phyloP scores from a whole-genome alignment of 148 eudicot genomes.

The Beta vulgaris region DNA sequence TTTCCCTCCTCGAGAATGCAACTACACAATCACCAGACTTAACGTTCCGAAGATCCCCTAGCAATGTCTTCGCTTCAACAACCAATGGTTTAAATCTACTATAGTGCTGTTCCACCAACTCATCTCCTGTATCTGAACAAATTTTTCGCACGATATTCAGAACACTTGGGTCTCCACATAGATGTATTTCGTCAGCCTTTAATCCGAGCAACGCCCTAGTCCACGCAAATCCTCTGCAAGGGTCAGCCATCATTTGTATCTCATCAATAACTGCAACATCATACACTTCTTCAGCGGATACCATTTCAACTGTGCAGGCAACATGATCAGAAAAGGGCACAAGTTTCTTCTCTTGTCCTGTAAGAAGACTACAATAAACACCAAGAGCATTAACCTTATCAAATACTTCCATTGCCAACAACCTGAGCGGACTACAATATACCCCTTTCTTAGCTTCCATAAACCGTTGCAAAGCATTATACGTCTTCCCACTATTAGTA shows the following conservation, averaged over 20 bases:
- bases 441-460: constrained; percentile 91
- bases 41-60: constrained; percentile 77
- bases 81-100: constrained; percentile 89
- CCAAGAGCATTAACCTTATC: constrained; percentile 81
- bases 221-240: constrained; percentile 86
- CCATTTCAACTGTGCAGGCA: constrained; percentile 99
- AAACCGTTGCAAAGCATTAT: constrained; percentile 84
- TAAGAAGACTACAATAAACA: constrained; percentile 84
- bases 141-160: constrained; percentile 70
- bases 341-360: constrained; percentile 88
- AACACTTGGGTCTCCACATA: constrained; percentile 98
- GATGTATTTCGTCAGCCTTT: constrained; percentile 92
- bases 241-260: constrained; percentile 94
- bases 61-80: constrained; percentile 92
- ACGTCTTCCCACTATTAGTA: constrained; percentile 95
- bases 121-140: constrained; percentile 87
- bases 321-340: constrained; percentile 82
- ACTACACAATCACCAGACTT: constrained; percentile 93
- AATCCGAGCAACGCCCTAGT: constrained; percentile 93
- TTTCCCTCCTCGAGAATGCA: constrained; percentile 96
- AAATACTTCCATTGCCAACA: constrained; percentile 96
- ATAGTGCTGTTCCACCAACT: constrained; percentile 70
- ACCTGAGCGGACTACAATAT: constrained; percentile 95
- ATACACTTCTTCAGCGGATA: constrained; percentile 71
- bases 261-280: constrained; percentile 97